Percentiles rank a stretch among this genome's conserved stretches.
Conservation (phyloP, 768 basidiomycete genomes). For the Tylopilus felleus region DNA sequence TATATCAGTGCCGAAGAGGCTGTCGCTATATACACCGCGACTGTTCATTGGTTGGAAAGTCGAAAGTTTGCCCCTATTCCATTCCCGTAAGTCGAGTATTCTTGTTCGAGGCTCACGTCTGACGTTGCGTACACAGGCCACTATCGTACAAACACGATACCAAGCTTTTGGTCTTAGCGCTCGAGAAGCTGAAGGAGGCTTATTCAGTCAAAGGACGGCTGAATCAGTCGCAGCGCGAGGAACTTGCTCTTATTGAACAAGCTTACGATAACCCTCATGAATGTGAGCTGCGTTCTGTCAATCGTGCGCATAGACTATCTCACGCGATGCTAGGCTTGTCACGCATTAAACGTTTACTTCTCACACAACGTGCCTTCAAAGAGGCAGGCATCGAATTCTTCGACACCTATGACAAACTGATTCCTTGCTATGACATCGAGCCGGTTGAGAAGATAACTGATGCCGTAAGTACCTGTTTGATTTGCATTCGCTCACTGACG, state of each 20-base stretch:
- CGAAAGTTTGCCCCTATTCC: conserved; percentile 98
- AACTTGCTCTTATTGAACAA: conserved; percentile 96
- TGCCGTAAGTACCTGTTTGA: conserved; percentile 53
- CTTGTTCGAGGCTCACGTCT: not conserved
- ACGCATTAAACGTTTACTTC: conserved; percentile 93
- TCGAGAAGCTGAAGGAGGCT: conserved; percentile 98
- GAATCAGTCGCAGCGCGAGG: conserved; percentile 97
- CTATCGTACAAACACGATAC: conserved; percentile 99
- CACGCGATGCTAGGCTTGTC: conserved; percentile 58
- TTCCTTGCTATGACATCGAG: conserved; percentile 98
- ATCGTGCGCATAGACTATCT: not conserved
- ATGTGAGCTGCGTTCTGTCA: conserved; percentile 45
- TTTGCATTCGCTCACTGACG: conserved; percentile 6
- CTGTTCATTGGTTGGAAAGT: conserved; percentile 98
- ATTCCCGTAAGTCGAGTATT: conserved; percentile 67
- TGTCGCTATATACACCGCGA: conserved; percentile 97
- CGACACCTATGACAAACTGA: conserved; percentile 97
- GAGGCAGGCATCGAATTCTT: conserved; percentile 97
- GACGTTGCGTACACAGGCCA: conserved; percentile 47
- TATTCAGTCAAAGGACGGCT: conserved; percentile 97
- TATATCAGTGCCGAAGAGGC: conserved; percentile 99
- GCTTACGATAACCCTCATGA: conserved; percentile 99
- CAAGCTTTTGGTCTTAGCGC: conserved; percentile 90
- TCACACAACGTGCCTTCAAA: conserved; percentile 98
- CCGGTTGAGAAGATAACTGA: conserved; percentile 99